Percentiles rank a stretch among this genome's conserved stretches.
phyloP scores from a whole-genome alignment of 768 basidiomycete genomes.

The Pisolithus tinctorius region DNA sequence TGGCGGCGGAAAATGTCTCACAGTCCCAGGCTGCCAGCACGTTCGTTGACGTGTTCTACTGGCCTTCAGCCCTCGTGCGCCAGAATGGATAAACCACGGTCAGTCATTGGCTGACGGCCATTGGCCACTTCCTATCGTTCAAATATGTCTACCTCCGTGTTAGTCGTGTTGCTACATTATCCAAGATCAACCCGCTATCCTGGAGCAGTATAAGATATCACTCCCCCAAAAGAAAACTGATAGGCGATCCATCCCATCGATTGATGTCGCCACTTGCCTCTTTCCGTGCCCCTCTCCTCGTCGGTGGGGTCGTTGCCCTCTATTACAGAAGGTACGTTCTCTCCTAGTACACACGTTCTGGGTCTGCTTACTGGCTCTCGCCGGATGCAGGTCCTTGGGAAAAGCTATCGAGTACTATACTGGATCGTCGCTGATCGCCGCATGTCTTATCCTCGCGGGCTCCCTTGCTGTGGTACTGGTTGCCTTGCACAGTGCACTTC shows the following conservation, averaged over 20 bases:
- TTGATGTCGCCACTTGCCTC: conserved; percentile 7
- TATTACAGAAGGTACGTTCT: conserved; percentile 14
- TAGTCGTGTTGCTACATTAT: not conserved
- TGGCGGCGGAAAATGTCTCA: not conserved
- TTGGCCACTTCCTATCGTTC: not conserved
- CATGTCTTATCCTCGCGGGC: conserved; percentile 20
- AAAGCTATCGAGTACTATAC: conserved; percentile 19
- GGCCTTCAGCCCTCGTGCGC: conserved; percentile 4
- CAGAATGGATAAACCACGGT: not conserved
- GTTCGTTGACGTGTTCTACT: conserved; percentile 1
- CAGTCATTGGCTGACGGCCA: not conserved
- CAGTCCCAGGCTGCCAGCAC: not conserved
- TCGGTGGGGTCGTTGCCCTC: conserved; percentile 11
- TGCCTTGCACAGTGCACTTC: conserved; percentile 20
- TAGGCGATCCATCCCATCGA: not conserved
- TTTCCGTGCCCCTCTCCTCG: conserved; percentile 15
- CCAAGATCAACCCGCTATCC: not conserved
- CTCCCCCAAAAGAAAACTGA: not conserved
- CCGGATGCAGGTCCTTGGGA: conserved; percentile 8
- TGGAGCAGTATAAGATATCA: conserved; percentile 2
- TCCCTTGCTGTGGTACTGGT: conserved; percentile 16
- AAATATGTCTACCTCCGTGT: not conserved
- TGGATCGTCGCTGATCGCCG: conserved; percentile 23
- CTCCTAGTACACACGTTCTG: not conserved
- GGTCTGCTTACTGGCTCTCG: not conserved